Percentiles rank a stretch among this genome's conserved stretches.
Evolutionary conservation across 1,284 basidiomycete species (phyloP).

Genomic region (Chalciporus piperatoides): DNA sequence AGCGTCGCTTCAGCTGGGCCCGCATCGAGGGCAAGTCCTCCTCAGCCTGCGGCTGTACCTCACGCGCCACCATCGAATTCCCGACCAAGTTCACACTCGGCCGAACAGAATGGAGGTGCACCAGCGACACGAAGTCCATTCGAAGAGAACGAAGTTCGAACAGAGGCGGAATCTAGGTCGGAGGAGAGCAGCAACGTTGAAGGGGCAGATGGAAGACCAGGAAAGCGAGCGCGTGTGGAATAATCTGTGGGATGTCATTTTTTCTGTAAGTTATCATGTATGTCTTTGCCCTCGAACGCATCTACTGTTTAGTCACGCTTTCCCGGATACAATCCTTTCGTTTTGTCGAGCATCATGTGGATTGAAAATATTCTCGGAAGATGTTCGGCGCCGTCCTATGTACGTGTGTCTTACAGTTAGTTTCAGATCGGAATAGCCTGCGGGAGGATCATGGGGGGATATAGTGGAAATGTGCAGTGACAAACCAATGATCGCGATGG

Average conservation of each 20-base stretch:
- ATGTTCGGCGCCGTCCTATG: background rate
- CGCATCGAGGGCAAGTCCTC: conserved; percentile 13
- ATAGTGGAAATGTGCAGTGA: background rate
- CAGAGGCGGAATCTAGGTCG: conserved; percentile 19
- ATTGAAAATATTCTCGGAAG: background rate
- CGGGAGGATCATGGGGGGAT: background rate
- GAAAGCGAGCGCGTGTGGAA: conserved; percentile 29
- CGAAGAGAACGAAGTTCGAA: conserved; percentile 19
- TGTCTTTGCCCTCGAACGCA: background rate
- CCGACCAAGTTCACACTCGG: conserved; percentile 29
- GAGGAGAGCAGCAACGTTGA: conserved; percentile 17
- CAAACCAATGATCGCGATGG: too few species aligned
- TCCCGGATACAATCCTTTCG: background rate
- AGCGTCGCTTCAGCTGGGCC: conserved; percentile 4
- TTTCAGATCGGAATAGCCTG: too few species aligned
- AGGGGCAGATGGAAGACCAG: conserved; percentile 23
- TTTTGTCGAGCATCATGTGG: background rate
- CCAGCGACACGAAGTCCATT: conserved; percentile 11
- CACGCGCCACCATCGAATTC: conserved; percentile 2
- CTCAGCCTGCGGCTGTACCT: conserved; percentile 10
- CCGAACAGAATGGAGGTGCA: conserved; percentile 24
- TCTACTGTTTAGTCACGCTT: background rate
- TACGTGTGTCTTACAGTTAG: background rate
- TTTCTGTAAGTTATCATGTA: conserved; percentile 23
- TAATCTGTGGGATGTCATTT: conserved; percentile 9